Base-by-base conservation (phyloP, 1,284 basidiomycete genomes). In the Cutaneotrichosporon mucoides region DNA sequence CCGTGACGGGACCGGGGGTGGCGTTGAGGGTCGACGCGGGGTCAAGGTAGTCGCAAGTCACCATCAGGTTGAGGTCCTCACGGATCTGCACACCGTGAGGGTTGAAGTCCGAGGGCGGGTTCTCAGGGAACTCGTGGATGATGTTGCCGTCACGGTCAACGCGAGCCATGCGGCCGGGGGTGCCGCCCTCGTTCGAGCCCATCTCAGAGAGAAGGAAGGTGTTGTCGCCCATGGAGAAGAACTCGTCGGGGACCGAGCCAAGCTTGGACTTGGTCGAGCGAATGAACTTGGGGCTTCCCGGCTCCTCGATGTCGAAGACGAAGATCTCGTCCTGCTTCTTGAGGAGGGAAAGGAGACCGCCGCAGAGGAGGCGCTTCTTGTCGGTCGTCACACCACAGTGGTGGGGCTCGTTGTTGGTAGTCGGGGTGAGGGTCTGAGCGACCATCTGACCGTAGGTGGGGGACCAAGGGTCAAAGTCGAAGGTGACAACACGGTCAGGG, bases 11-110 rank as follows among this genome's bases (percentile, higher is more conserved):
- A 24, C 59, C 59, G 3, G 46, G 42, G 7, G 33, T 13, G 9
- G 33, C 33, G 53, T 63, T 63, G 16, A 59, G 49, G 13, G 58
- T 41, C 6, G 55, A 55, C 5, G 44, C 42, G 1, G 53, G 35
- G 49, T 56, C 54, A 11, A 63, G 24, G 49, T 55, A 63, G 55
- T 63, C 61, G 48, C 54, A 63, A 7, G 55, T 60, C 9, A 53
- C 55, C 16, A 63, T 40, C 8, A 63, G 58, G 49, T 60, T 60
- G 44, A 63, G 61, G 55, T 63, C 61, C 36, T 50, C 37, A 15
- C 61, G 61, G 6, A 63, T 35, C 43, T 59, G 57, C 16, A 63
- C 47, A 15, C 61, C 61, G 55, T 63, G 61, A 6, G 61, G 61
- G 53, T 57, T 57, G 49, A 60, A 63, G 50, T 53, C 55, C 15